Evolutionary conservation across 306 rosid species (phyloP), one percentile per base, ranked within the genome.

Genomic region (Trifolium repens): DNA sequence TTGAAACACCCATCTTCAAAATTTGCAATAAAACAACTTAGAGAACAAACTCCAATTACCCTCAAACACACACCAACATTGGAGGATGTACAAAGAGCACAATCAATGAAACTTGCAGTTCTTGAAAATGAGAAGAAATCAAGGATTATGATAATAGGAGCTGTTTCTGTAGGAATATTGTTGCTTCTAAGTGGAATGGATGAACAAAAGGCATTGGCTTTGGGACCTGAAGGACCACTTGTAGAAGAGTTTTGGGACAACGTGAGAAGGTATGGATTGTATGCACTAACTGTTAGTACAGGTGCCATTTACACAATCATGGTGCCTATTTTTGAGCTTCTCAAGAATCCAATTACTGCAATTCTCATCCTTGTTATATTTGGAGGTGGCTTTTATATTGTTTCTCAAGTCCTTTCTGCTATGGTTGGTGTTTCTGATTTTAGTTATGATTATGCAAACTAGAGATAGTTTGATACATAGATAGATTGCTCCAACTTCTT

Each of bases 201-300:
- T 39, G 90, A 77, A 9, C 86, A 89, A 4, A 89, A 84, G 85
- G 99, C 93, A 5, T 34, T 79, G 88, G 99, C 99, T 55, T 78
- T 94, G 30, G 97, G 97, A 1, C 97, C 97, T 0, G 91, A 90
- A 87, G 97, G 99, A 39, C 99, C 97, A 16, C 82, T 94, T 26
- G 84, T 90, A 79, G 99, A 94, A 43, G 99, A 92, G 76, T 94
- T 94, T 69, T 94, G 99, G 99, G 99, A 94, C 9, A 92, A 94
- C 13, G 96, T 94, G 0, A 83, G 99, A 63, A 87, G 97, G 80
- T 92, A 94, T 69, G 96, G 79, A 7, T 78, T 94, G 2, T 94
- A 94, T 17, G 96, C 99, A 26, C 87, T 94, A 9, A 94, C 81
- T 0, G 99, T 93, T 7, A 93, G 98, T 73, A 88, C 96, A 14